phyloP scores from a whole-genome alignment of 306 rosid genomes.

The Pyrus bretschneideri region DNA sequence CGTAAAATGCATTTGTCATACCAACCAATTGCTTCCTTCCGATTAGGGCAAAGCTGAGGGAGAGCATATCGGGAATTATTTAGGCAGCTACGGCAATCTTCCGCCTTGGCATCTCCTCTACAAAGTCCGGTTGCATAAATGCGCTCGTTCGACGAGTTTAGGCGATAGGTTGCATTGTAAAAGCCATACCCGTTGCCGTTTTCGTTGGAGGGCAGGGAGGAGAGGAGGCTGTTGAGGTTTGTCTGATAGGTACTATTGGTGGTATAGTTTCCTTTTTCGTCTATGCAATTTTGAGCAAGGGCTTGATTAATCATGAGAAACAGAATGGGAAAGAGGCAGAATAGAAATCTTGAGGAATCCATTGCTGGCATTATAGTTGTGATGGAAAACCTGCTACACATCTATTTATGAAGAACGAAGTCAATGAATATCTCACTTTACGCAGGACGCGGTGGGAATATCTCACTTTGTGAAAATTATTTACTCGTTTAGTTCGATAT shows the following conservation, averaged over 20 bases:
- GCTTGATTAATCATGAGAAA: not conserved
- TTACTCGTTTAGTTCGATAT: no score
- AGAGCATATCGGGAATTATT: not conserved
- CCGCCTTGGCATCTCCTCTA: not conserved
- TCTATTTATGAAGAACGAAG: no score
- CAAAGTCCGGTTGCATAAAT: not conserved
- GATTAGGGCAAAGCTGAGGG: not conserved
- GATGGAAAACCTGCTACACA: no score
- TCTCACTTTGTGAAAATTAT: no score
- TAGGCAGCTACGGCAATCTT: not conserved
- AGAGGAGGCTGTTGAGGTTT: not conserved
- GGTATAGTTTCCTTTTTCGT: not conserved
- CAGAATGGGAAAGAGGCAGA: slow-evolving; percentile 3
- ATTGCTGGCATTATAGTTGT: not conserved
- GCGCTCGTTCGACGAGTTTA: not conserved
- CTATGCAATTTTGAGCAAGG: not conserved
- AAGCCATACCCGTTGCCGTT: not conserved
- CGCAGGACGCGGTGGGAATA: no score
- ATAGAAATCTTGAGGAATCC: slow-evolving; percentile 11
- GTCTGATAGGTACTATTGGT: not conserved
- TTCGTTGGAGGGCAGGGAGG: not conserved
- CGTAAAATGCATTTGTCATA: not conserved
- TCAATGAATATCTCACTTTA: no score
- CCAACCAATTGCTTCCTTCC: not conserved
- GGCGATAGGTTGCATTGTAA: not conserved